These are phyloP conservation scores for Penicillium fuscoglaucum DNA, from an alignment of 2,329 filamentous ascomycete species.

Conservation along the genomic window DNA sequence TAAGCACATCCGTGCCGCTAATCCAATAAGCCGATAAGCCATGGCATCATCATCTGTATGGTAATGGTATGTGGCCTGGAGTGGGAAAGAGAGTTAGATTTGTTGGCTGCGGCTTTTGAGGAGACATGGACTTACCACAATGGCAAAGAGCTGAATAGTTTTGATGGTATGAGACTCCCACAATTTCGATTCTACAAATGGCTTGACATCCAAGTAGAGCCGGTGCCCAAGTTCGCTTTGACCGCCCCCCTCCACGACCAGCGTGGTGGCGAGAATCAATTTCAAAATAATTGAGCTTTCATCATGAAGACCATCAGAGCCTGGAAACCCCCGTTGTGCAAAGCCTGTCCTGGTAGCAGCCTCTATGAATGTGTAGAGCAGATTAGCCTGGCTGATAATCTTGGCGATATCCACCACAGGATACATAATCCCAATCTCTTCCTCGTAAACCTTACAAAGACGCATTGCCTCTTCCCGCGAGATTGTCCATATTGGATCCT, in stretches of 20 bases:
- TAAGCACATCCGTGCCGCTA: constrained; percentile 75
- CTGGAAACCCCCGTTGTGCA: constrained; percentile 54
- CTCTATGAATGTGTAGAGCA: constrained; percentile 72
- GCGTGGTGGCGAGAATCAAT: constrained; percentile 74
- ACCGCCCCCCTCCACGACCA: constrained; percentile 76
- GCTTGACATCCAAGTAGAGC: constrained; percentile 75
- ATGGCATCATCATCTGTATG: constrained; percentile 81
- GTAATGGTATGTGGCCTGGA: constrained; percentile 73
- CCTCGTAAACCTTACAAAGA: constrained; percentile 76
- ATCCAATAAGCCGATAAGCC: constrained; percentile 82
- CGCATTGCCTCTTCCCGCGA: constrained; percentile 76
- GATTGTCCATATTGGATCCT: constrained; percentile 80
- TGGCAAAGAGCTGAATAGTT: constrained; percentile 58
- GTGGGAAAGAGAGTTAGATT: constrained; percentile 2
- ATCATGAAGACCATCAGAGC: constrained; percentile 61
- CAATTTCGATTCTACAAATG: constrained; percentile 64
- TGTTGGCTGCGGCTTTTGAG: not conserved
- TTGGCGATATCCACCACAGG: constrained; percentile 75
- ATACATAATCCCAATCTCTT: constrained; percentile 92
- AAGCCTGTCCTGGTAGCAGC: constrained; percentile 61
- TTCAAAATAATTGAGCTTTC: constrained; percentile 73
- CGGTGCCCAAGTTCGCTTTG: constrained; percentile 71
- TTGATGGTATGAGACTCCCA: constrained; percentile 59
- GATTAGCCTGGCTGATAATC: constrained; percentile 68
- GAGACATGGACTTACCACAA: constrained; percentile 39